Percentiles rank a stretch among this genome's conserved stretches.
Evolutionary conservation across 176 grass and related monocot species (phyloP).

Genomic region (Themeda triandra): DNA sequence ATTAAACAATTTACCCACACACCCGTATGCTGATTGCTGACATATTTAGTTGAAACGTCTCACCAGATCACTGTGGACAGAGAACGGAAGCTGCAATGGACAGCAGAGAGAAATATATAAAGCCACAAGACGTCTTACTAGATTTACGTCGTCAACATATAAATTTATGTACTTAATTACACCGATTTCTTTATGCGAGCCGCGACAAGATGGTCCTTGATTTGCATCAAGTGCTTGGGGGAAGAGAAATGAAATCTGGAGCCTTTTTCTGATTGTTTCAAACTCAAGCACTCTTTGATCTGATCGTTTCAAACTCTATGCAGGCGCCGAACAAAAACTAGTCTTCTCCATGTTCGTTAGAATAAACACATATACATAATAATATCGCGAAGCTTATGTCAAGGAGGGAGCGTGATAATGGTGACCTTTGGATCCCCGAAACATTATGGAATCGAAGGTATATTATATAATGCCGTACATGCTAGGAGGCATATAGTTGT

Average conservation of each 20-base stretch:
- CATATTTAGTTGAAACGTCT: neutral
- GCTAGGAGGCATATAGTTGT: neutral
- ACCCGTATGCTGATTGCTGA: neutral
- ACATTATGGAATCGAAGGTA: neutral
- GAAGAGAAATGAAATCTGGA: no score
- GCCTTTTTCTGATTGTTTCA: neutral
- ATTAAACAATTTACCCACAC: neutral
- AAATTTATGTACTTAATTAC: neutral
- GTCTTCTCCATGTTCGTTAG: neutral
- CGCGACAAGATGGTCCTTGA: neutral
- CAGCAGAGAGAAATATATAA: neutral
- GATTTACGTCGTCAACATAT: neutral
- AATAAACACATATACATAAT: neutral
- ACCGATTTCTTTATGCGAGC: neutral
- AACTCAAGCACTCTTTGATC: no score
- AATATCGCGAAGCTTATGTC: neutral
- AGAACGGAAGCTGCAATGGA: neutral
- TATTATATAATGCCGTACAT: neutral
- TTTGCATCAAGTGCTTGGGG: no score
- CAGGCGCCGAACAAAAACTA: neutral
- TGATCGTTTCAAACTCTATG: neutral
- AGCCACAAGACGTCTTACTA: no score
- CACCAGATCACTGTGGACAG: neutral
- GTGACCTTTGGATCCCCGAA: conserved; percentile 12
- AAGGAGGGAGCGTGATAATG: neutral